These are phyloP conservation scores for Zygosaccharomyces sapae DNA, from an alignment of 1,139 yeast species.

Conservation along the genomic window DNA sequence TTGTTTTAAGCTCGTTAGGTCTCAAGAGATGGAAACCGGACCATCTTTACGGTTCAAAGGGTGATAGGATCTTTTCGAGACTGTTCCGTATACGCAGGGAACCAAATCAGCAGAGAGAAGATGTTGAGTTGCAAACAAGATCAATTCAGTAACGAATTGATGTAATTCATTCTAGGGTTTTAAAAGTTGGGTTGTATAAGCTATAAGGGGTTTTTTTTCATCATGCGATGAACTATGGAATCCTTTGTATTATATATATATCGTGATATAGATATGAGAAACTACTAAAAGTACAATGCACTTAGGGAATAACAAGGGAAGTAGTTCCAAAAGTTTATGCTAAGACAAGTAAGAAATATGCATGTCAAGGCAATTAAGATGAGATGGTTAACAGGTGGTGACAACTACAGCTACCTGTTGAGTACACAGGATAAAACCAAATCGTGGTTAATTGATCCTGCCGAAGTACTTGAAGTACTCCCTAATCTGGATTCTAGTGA, in stretches of 20 bases:
- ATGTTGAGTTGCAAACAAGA: slow-evolving; percentile 17
- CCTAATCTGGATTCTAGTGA: slow-evolving; percentile 38
- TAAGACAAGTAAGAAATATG: slow-evolving; percentile 50
- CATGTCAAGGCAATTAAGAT: slow-evolving; percentile 77
- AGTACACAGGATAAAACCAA: slow-evolving; percentile 62
- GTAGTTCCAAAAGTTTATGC: slow-evolving; percentile 7
- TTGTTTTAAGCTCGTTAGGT: slow-evolving; percentile 71
- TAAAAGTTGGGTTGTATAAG: background rate
- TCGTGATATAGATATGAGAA: background rate
- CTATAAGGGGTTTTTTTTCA: background rate
- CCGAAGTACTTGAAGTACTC: slow-evolving; percentile 64
- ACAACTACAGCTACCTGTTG: slow-evolving; percentile 80
- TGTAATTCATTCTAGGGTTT: background rate
- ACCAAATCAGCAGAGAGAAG: slow-evolving; percentile 4
- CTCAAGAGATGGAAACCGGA: slow-evolving; percentile 62
- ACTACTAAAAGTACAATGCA: background rate
- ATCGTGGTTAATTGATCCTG: slow-evolving; percentile 90
- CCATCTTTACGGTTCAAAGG: slow-evolving; percentile 14
- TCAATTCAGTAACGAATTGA: slow-evolving; percentile 1
- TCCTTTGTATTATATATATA: background rate
- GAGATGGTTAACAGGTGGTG: slow-evolving; percentile 89
- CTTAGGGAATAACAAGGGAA: background rate
- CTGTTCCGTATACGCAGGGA: slow-evolving; percentile 1
- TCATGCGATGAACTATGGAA: slow-evolving; percentile 1
- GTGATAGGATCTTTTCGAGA: background rate